phyloP scores from a whole-genome alignment of 306 rosid species.

The Citrullus mucosospermus region DNA sequence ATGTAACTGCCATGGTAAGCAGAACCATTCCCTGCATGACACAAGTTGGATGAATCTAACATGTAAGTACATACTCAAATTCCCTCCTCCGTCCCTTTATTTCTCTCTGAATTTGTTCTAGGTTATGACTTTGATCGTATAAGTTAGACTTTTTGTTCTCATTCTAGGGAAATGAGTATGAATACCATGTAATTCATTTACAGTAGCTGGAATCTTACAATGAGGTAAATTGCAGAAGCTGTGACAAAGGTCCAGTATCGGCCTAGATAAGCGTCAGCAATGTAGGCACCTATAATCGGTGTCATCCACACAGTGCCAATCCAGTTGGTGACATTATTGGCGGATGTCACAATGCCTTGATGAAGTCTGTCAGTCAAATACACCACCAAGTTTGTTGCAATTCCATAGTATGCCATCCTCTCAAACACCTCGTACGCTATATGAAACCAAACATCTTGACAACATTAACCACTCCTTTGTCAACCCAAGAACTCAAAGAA shows the following conservation, averaged over 20 bases:
- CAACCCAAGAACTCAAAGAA: neutral
- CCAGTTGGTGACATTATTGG: slow-evolving; percentile 70
- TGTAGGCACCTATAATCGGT: slow-evolving; percentile 49
- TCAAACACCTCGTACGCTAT: slow-evolving; percentile 34
- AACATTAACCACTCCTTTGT: neutral
- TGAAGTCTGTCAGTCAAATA: slow-evolving; percentile 53
- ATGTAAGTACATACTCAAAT: neutral
- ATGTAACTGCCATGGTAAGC: slow-evolving; percentile 51
- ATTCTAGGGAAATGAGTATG: neutral
- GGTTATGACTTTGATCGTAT: neutral
- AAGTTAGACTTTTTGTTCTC: neutral
- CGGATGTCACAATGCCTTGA: slow-evolving; percentile 55
- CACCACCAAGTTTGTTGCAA: slow-evolving; percentile 46
- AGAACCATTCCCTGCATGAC: slow-evolving; percentile 48
- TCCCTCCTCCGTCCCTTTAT: neutral
- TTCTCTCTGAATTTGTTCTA: neutral
- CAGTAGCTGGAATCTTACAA: slow-evolving; percentile 23
- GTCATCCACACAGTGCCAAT: slow-evolving; percentile 54
- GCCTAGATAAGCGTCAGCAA: slow-evolving; percentile 59
- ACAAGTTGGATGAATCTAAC: neutral
- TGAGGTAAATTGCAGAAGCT: slow-evolving; percentile 40
- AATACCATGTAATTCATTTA: neutral
- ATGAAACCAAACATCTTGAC: neutral
- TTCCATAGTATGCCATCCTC: slow-evolving; percentile 80
- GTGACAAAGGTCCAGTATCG: slow-evolving; percentile 52